Conservation (phyloP, 2,329 filamentous ascomycete species). For the Leptographium lundbergii region DNA sequence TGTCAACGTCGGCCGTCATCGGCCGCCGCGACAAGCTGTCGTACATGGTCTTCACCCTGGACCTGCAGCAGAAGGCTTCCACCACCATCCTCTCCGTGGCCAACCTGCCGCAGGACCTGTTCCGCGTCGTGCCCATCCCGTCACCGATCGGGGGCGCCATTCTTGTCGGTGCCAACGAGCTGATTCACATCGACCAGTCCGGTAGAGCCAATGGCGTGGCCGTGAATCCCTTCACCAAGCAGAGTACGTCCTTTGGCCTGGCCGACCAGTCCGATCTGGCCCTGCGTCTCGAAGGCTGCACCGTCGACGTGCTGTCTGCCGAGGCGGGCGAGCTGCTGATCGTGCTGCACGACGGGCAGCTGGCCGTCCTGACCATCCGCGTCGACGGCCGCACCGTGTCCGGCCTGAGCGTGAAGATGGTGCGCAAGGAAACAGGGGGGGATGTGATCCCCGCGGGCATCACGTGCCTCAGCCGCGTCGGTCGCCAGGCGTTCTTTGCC, state of each 20-base stretch:
- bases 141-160: conserved; percentile 80
- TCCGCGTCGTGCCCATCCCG: conserved; percentile 68
- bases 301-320: conserved; percentile 61
- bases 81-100: conserved; percentile 83
- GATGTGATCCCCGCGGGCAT: conserved; percentile 46
- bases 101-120: conserved; percentile 77
- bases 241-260: conserved; percentile 71
- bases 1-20: conserved; percentile 61
- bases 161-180: conserved; percentile 74
- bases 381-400: conserved; percentile 88
- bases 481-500: conserved; percentile 61
- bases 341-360: conserved; percentile 59
- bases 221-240: conserved; percentile 80
- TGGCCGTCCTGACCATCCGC: conserved; percentile 68
- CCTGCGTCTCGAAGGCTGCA: conserved; percentile 69
- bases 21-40: conserved; percentile 75
- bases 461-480: conserved; percentile 58
- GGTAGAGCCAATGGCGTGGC: conserved; percentile 87
- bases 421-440: conserved; percentile 52
- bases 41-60: conserved; percentile 91
- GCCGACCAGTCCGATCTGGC: conserved; percentile 73
- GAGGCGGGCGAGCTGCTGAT: conserved; percentile 78
- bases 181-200: conserved; percentile 92
- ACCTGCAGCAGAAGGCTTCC: conserved; percentile 84
- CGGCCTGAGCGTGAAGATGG: conserved; percentile 59